A percentile compares a stretch with the other conserved stretches of the same genome.
Evolutionary conservation across 352 stramenopile genomes (phyloP).

Genomic region (Globisporangium alternatum): DNA sequence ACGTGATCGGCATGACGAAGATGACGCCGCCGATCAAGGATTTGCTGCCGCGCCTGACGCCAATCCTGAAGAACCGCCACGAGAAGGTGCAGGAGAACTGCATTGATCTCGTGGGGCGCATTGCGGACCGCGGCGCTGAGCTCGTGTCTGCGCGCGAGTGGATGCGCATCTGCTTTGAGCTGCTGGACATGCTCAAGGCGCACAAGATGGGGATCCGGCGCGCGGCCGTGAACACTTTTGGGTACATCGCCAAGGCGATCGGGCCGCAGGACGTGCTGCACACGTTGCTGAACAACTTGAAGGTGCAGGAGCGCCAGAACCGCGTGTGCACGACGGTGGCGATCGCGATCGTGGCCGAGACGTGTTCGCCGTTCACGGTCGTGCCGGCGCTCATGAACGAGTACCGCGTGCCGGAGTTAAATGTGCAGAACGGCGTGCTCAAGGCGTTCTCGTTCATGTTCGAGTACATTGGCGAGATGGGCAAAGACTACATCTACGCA

Average conservation of each 20-base stretch:
- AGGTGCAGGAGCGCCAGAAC: constrained; percentile 99
- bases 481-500: constrained; percentile 99
- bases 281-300: constrained; percentile 99
- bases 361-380: constrained; percentile 98
- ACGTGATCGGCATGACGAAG: constrained; percentile 99
- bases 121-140: constrained; percentile 97
- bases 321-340: constrained; percentile 99
- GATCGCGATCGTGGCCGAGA: constrained; percentile 99
- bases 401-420: constrained; percentile 98
- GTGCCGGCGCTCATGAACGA: constrained; percentile 99
- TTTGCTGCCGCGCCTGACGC: constrained; percentile 97
- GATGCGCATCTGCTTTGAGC: constrained; percentile 99
- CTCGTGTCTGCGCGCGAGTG: constrained; percentile 98
- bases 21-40: constrained; percentile 99
- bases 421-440: constrained; percentile 99
- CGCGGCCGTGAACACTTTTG: constrained; percentile 98
- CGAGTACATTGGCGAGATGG: constrained; percentile 99
- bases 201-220: constrained; percentile 99
- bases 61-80: constrained; percentile 98
- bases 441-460: constrained; percentile 99
- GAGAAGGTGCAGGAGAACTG: constrained; percentile 99
- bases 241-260: constrained; percentile 99
- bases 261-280: constrained; percentile 99
- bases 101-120: constrained; percentile 98
- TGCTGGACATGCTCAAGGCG: constrained; percentile 99